A percentile compares a stretch with the other conserved stretches of the same genome.
Conservation (phyloP, 257 asterid species). For the Echium plantagineum region DNA sequence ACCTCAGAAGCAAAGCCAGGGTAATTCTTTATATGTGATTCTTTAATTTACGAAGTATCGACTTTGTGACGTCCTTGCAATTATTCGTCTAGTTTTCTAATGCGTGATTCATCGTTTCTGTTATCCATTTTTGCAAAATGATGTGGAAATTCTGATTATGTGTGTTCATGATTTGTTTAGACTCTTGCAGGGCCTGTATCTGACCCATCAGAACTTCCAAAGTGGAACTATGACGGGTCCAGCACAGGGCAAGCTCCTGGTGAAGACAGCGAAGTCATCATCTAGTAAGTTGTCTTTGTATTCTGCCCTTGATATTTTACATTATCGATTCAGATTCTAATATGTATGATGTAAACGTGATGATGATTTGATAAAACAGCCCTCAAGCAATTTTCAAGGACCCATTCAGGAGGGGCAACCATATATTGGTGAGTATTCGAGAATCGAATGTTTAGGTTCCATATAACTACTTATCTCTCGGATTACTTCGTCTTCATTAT, state of each 20-base stretch:
- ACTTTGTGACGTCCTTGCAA: background rate
- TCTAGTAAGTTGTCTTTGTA: constrained; percentile 38
- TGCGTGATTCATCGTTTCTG: background rate
- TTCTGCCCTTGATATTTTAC: background rate
- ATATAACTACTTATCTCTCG: background rate
- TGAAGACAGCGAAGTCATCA: constrained; percentile 90
- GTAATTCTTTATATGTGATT: constrained; percentile 17
- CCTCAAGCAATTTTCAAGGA: constrained; percentile 26
- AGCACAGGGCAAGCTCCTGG: constrained; percentile 98
- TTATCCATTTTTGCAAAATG: background rate
- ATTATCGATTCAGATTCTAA: background rate
- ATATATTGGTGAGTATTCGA: constrained; percentile 14
- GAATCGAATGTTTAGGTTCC: background rate
- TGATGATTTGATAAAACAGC: constrained; percentile 17
- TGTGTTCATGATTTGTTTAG: constrained; percentile 22
- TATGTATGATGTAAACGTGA: background rate
- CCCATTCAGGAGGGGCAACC: constrained; percentile 21
- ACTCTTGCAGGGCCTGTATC: constrained; percentile 54
- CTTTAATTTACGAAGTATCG: too few species aligned
- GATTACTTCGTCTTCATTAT: background rate
- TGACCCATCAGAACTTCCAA: constrained; percentile 73
- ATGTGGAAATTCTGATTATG: background rate
- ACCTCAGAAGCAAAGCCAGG: constrained; percentile 90
- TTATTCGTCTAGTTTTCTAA: background rate
- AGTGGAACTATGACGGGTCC: constrained; percentile 96